These are phyloP conservation scores for Diutina sp. DNA, from an alignment of 1,139 yeast genomes.

Conservation along the genomic window DNA sequence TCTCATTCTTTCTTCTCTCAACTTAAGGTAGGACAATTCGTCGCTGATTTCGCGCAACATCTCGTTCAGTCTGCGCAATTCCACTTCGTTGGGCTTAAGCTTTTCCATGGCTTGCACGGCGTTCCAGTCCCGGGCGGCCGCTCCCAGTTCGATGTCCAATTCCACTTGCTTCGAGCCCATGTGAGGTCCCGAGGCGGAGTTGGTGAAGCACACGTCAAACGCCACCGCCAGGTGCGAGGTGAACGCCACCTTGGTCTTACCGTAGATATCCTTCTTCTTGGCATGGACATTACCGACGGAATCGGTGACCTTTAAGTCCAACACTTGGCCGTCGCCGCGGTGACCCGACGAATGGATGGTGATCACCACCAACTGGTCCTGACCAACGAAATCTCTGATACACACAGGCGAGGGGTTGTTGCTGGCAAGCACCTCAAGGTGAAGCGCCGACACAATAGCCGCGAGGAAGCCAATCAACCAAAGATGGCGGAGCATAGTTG, in stretches of 20 bases:
- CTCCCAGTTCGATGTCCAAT: slow-evolving; percentile 87
- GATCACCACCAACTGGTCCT: slow-evolving; percentile 77
- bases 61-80: slow-evolving; percentile 74
- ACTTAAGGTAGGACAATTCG: slow-evolving; percentile 72
- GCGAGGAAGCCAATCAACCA: slow-evolving; percentile 9
- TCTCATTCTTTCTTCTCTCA: slow-evolving; percentile 84
- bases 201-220: slow-evolving; percentile 84
- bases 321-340: slow-evolving; percentile 74
- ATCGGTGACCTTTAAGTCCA: slow-evolving; percentile 51
- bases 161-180: slow-evolving; percentile 52
- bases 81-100: slow-evolving; percentile 85
- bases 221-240: slow-evolving; percentile 76
- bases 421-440: slow-evolving; percentile 26
- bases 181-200: slow-evolving; percentile 25
- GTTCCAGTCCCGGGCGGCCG: slow-evolving; percentile 97
- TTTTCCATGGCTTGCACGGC: slow-evolving; percentile 87
- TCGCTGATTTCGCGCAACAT: slow-evolving; percentile 65
- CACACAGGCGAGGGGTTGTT: slow-evolving; percentile 37
- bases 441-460: slow-evolving; percentile 18
- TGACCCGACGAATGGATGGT: slow-evolving; percentile 63
- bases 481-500: slow-evolving; percentile 5
- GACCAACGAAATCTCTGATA: slow-evolving; percentile 79
- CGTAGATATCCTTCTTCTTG: slow-evolving; percentile 51
- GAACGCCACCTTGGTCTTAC: slow-evolving; percentile 61
- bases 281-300: slow-evolving; percentile 62